Evolutionary conservation across 192 early-diverging fungal species (phyloP), one percentile per base, ranked within the genome.

Genomic region (Coemansia sp.): DNA sequence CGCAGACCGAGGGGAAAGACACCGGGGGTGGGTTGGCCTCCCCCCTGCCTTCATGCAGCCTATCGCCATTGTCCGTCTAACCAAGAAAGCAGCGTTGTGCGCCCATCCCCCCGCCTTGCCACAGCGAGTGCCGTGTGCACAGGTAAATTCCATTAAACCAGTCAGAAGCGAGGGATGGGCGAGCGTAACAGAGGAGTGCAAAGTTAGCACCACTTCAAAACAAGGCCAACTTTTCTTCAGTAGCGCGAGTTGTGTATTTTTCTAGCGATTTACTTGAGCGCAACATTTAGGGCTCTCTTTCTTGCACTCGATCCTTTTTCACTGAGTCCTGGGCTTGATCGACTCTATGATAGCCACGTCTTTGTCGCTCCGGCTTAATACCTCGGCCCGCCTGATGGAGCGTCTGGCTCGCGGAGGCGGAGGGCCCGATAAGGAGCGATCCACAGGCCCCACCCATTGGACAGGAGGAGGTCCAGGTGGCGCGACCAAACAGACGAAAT

Each of bases 141-240:
- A 45, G 31, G 31, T 31, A 31, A 31, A 31, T 31, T 31, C 31
- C 31, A 3, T 5, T 20, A 20, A 42, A 16, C 41, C 16, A n/a
- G 41, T 42, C 16, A 13, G 31, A 31, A 31, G 31, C 16, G 41
- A 42, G 43, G 43, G 43, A 45, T 45, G 43, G 5, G 7, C 43
- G 43, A 45, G 43, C 43, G 43, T 45, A 53, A 53, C 50, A 53
- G 45, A n/a, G 25, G 25, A 53, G 50, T 8, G 25, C 43, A 53
- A 53, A 53, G 26, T 28, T 28, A 31, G 50, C 23, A 25, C 31
- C 31, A 3, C 4, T 28, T 3, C 48, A 10, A 52, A 52, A 45
- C 5, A 26, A 53, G 25, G 25, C 26, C 50, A 13, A 23, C 25
- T 31, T 53, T 25, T 53, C 26, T 47, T 14, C 25, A 13, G 26